phyloP scores from a whole-genome alignment of 371 early-diverging fungal genomes.

The Coemansia linderi region DNA sequence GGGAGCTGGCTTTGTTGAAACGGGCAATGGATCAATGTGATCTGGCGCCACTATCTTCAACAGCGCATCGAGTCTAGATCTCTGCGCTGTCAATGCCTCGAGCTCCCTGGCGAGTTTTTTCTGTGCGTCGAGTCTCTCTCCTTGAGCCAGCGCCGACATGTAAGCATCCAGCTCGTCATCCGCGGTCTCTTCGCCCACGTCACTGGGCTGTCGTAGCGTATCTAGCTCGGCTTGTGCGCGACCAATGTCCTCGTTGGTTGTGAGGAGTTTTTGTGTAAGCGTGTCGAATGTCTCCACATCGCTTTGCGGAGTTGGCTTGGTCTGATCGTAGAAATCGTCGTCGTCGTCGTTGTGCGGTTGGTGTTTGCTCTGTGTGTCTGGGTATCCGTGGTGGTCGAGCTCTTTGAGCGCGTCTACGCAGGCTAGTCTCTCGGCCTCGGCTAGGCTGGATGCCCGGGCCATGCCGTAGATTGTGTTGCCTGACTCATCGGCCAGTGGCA shows the following conservation, averaged over 20 bases:
- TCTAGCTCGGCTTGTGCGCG: slow-evolving; percentile 1
- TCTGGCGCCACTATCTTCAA: slow-evolving; percentile 36
- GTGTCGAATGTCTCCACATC: slow-evolving; percentile 44
- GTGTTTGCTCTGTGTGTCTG: slow-evolving; percentile 7
- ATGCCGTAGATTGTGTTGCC: slow-evolving; percentile 26
- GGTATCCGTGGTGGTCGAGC: slow-evolving; percentile 33
- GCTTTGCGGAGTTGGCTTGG: neutral
- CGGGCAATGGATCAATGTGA: neutral
- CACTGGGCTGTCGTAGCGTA: neutral
- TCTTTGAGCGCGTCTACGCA: slow-evolving; percentile 42
- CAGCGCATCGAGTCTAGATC: slow-evolving; percentile 18
- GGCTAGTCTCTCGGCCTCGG: slow-evolving; percentile 42
- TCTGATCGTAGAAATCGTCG: slow-evolving; percentile 39
- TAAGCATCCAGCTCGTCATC: slow-evolving; percentile 50
- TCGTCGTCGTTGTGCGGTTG: slow-evolving; percentile 7
- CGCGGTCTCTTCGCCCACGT: neutral
- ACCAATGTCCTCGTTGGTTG: slow-evolving; percentile 3
- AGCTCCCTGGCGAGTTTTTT: slow-evolving; percentile 6
- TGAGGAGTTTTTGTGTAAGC: slow-evolving; percentile 22
- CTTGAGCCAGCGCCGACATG: slow-evolving; percentile 31
- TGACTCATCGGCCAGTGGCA: slow-evolving; percentile 34
- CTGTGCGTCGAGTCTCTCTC: slow-evolving; percentile 11
- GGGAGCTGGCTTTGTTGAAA: neutral
- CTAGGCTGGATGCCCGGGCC: neutral
- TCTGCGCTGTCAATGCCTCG: slow-evolving; percentile 20